phyloP scores from a whole-genome alignment of 345 rosid species.

The Brassica nigra region DNA sequence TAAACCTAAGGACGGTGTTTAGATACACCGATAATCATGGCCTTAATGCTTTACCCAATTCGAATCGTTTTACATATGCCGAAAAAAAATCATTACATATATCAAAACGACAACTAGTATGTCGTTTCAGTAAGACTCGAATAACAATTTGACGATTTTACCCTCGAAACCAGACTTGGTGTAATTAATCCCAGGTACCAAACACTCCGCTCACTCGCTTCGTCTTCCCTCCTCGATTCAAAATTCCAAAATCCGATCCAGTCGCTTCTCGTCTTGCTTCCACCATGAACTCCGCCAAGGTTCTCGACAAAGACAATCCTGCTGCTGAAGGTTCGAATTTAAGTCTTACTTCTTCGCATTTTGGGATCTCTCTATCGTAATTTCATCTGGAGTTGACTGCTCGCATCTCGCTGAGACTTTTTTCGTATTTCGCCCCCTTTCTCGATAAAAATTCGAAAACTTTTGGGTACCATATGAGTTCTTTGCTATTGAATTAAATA shows the following conservation, averaged over 20 bases:
- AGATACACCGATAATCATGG: no score
- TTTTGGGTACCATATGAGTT: not conserved
- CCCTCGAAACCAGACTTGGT: no score
- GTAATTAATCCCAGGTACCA: not conserved
- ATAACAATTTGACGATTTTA: no score
- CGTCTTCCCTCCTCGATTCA: slow-evolving; percentile 15
- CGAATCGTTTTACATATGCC: not conserved
- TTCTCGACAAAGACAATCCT: not conserved
- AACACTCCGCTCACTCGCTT: not conserved
- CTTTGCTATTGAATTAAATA: not conserved
- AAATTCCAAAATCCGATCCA: slow-evolving; percentile 16
- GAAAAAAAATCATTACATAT: not conserved
- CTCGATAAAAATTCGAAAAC: not conserved
- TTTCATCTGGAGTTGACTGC: not conserved
- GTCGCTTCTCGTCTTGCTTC: slow-evolving; percentile 1
- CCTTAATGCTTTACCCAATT: not conserved
- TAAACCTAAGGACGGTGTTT: no score
- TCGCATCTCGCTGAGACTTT: slow-evolving; percentile 8
- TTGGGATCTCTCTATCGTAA: not conserved
- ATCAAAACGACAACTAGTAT: not conserved
- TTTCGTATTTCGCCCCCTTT: not conserved
- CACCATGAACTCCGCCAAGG: slow-evolving; percentile 21
- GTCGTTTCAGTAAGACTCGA: no score
- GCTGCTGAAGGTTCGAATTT: not conserved
- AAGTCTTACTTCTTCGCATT: not conserved